A percentile compares a stretch with the other conserved stretches of the same genome.
phyloP scores from a whole-genome alignment of 2,329 filamentous ascomycete species.

The Calonectria henricotiae region DNA sequence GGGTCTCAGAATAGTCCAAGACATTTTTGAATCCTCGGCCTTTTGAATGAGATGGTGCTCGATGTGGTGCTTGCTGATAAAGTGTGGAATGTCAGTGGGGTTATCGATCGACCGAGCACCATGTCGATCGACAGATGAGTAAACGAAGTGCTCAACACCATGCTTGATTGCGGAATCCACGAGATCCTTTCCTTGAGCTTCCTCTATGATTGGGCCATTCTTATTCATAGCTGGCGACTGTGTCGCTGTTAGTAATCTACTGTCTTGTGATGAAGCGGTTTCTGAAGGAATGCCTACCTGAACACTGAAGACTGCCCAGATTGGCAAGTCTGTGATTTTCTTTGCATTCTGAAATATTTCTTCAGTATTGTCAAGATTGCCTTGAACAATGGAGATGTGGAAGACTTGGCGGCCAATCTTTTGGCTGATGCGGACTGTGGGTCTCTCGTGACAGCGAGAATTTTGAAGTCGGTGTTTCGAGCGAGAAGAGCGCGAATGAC shows the following conservation, averaged over 20 bases:
- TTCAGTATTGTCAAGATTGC: slow-evolving; percentile 69
- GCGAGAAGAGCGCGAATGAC: slow-evolving; percentile 9
- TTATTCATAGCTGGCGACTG: slow-evolving; percentile 39
- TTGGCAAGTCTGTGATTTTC: slow-evolving; percentile 47
- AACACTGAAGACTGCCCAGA: slow-evolving; percentile 76
- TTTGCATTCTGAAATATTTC: slow-evolving; percentile 66
- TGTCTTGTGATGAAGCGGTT: not conserved
- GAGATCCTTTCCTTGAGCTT: slow-evolving; percentile 70
- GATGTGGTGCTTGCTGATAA: slow-evolving; percentile 73
- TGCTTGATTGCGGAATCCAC: slow-evolving; percentile 71
- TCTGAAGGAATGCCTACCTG: slow-evolving; percentile 61
- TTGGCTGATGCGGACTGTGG: slow-evolving; percentile 67
- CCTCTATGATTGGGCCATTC: slow-evolving; percentile 38
- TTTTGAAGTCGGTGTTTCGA: slow-evolving; percentile 60
- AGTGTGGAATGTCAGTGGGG: slow-evolving; percentile 73
- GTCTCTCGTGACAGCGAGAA: slow-evolving; percentile 76
- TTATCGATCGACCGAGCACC: slow-evolving; percentile 67
- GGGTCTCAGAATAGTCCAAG: slow-evolving; percentile 59
- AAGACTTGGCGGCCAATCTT: slow-evolving; percentile 62
- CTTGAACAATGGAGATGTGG: slow-evolving; percentile 71
- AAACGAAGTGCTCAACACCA: slow-evolving; percentile 73
- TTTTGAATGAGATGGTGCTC: slow-evolving; percentile 72
- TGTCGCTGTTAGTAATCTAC: not conserved
- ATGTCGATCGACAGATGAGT: slow-evolving; percentile 74
- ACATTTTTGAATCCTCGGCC: slow-evolving; percentile 52